Evolutionary conservation across 768 basidiomycete species (phyloP), one percentile per base, ranked within the genome.

Genomic region (Coprinellus micaceus): DNA sequence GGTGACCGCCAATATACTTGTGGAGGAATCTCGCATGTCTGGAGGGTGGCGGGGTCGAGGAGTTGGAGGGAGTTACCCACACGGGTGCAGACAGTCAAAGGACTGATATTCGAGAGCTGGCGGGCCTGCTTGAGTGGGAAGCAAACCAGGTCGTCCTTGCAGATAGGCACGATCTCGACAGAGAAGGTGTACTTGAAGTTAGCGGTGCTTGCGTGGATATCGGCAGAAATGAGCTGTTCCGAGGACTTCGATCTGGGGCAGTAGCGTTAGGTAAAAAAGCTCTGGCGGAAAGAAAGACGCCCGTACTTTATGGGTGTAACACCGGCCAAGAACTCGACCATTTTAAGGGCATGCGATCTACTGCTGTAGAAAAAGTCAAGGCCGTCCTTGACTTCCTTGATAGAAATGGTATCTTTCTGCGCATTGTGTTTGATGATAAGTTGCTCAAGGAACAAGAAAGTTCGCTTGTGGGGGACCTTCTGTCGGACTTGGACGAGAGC

Each of bases 101-200:
- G 94, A 59, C 79, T 84, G 73, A 99, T 96, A 76, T 95, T 98
- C 67, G 87, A 84, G 55, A 95, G 75, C 17, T 83, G 74, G 9
- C 88, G 85, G 0, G 97, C 94, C 62, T 88, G 86, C 65, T 92
- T 91, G 11, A 75, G 70, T 2, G 94, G 92, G 33, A 99, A 78
- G 68, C 91, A 93, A 21, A 98, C 89, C 25, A 99, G 82, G 71
- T 99, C 97, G 67, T 98, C 97, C 69, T 98, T 98, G 78, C 97
- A 99, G 54, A 99, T 84, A 0, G 97, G 94, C 3, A 89, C 83
- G 66, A 99, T 97, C 73, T 98, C 96, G 62, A 98, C 91, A 4
- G 95, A 97, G 77, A 93, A 98, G 4, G 94, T 94, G 72, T 91
- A 95, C 73, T 96, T 98, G 81, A 91, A 97, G 73, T 92, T 98